Conservation (phyloP, 805 yeast species). For the Spencermartinsiella europaea region DNA sequence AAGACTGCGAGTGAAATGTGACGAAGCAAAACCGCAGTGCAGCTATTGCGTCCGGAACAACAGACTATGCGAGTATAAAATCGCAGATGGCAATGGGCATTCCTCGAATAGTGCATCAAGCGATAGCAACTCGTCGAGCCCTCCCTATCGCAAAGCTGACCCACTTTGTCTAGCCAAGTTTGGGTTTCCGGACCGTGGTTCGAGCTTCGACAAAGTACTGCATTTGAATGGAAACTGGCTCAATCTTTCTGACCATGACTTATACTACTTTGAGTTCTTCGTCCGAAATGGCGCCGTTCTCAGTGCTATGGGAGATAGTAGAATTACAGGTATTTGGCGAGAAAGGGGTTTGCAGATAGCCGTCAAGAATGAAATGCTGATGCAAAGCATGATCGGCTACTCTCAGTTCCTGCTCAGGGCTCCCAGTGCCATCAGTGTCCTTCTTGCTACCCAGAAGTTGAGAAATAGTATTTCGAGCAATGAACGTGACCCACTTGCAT, state of each 20-base stretch:
- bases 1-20: constrained; percentile 4
- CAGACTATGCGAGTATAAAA: background rate
- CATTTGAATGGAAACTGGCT: background rate
- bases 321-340: background rate
- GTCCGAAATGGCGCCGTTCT: background rate
- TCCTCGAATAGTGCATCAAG: too few species aligned
- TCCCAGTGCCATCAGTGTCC: background rate
- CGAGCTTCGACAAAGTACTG: background rate
- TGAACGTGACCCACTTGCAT: background rate
- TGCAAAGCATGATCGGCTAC: background rate
- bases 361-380: background rate
- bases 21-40: constrained; percentile 3
- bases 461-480: background rate
- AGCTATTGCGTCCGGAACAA: background rate
- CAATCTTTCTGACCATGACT: background rate
- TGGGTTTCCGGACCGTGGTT: too few species aligned
- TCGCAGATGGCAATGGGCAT: too few species aligned
- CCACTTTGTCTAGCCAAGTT: too few species aligned
- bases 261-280: background rate
- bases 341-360: background rate
- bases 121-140: too few species aligned
- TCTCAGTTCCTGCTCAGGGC: background rate
- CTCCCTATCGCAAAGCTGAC: too few species aligned
- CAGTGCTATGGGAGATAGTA: background rate
- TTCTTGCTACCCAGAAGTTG: background rate